These are phyloP conservation scores for Pulicaria dysenterica DNA, from an alignment of 129 eudicot species.

Conservation along the genomic window DNA sequence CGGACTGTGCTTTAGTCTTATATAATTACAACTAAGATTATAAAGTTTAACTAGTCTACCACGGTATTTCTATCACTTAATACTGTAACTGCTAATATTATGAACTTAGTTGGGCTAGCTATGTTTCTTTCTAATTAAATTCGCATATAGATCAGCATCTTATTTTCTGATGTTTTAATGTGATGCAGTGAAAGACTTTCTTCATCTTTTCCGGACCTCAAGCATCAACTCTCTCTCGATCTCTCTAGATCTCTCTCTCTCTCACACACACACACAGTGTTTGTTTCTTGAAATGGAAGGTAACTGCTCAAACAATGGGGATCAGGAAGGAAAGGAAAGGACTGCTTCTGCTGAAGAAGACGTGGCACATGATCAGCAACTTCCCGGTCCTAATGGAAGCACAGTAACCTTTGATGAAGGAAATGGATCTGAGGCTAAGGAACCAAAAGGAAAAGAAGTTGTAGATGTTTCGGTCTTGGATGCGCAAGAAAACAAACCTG, in stretches of 20 bases:
- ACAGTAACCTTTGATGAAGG: not conserved
- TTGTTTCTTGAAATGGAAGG: slow-evolving; percentile 16
- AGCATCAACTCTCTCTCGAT: not conserved
- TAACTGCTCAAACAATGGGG: not conserved
- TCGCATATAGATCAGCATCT: too few relatives aligned
- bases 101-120: too few relatives aligned
- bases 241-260: not conserved
- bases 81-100: too few relatives aligned
- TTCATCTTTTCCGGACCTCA: too few relatives aligned
- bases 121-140: too few relatives aligned
- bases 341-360: slow-evolving; percentile 4
- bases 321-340: slow-evolving; percentile 8
- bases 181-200: too few relatives aligned
- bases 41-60: too few relatives aligned
- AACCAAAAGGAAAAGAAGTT: not conserved
- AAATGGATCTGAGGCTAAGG: not conserved
- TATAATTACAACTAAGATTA: too few relatives aligned
- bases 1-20: too few relatives aligned
- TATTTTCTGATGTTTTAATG: too few relatives aligned
- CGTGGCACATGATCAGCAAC: not conserved
- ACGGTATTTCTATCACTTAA: too few relatives aligned
- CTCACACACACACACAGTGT: not conserved
- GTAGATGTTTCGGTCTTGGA: slow-evolving; percentile 1
- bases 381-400: not conserved
- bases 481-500: slow-evolving; percentile 2